phyloP scores from a whole-genome alignment of 352 stramenopile species.

The Phytophthora palmivora region DNA sequence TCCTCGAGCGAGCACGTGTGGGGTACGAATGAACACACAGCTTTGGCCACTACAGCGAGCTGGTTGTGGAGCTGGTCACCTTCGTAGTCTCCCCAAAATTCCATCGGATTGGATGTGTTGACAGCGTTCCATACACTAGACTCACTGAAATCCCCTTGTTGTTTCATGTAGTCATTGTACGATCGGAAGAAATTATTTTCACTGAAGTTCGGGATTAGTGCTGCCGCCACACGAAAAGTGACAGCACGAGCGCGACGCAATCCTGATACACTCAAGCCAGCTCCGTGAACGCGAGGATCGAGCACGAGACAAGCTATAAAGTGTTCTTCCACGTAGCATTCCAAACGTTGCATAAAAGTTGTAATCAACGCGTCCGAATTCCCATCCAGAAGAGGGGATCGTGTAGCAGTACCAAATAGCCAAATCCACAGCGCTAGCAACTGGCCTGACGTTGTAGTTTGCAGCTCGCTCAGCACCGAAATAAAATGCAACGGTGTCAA shows the following conservation, averaged over 20 bases:
- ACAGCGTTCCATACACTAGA: conserved; percentile 42
- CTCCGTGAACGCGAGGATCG: conserved; percentile 46
- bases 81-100: conserved; percentile 53
- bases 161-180: conserved; percentile 55
- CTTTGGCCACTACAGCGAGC: conserved; percentile 39
- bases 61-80: conserved; percentile 40
- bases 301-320: conserved; percentile 43
- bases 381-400: conserved; percentile 38
- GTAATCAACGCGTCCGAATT: conserved; percentile 21
- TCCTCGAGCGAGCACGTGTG: conserved; percentile 37
- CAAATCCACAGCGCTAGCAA: conserved; percentile 45
- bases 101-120: conserved; percentile 42
- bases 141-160: conserved; percentile 45
- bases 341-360: conserved; percentile 36
- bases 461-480: conserved; percentile 37
- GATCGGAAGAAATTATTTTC: conserved; percentile 49
- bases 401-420: conserved; percentile 35
- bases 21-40: conserved; percentile 41
- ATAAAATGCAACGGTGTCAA: conserved; percentile 39
- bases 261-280: conserved; percentile 45
- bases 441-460: conserved; percentile 40
- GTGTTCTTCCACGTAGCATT: conserved; percentile 47
- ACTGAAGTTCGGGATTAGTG: conserved; percentile 33
- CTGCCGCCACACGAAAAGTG: conserved; percentile 31
- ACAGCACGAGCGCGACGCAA: conserved; percentile 41